Percentiles rank a stretch among this genome's conserved stretches.
phyloP scores from a whole-genome alignment of 2,329 filamentous ascomycete genomes.

The Alternaria arbusti region DNA sequence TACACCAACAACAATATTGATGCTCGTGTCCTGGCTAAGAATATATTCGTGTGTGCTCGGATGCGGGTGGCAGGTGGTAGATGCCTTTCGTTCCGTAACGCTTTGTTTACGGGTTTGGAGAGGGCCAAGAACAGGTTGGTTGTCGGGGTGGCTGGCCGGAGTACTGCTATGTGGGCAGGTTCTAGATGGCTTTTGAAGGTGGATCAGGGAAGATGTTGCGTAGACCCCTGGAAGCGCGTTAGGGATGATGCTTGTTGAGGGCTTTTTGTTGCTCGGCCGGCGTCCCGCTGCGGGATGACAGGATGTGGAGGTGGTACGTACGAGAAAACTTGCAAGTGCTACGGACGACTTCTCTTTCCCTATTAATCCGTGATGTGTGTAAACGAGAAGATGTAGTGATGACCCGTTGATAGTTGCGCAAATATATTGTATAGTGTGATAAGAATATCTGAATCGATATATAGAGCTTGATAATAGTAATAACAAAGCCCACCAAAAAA shows the following conservation, averaged over 20 bases:
- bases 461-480: background rate
- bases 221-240: background rate
- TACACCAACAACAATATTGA: background rate
- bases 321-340: background rate
- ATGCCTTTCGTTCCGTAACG: background rate
- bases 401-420: background rate
- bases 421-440: background rate
- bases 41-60: background rate
- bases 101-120: background rate
- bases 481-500: background rate
- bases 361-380: background rate
- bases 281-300: background rate
- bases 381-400: background rate
- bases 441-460: background rate
- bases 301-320: background rate
- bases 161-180: background rate
- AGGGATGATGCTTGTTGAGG: conserved; percentile 6
- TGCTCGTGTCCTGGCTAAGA: background rate
- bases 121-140: background rate
- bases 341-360: background rate
- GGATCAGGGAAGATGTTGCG: background rate
- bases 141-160: background rate
- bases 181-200: background rate
- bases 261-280: background rate
- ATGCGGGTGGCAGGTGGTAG: background rate